Percentiles rank a stretch among this genome's conserved stretches.
These are phyloP conservation scores for Eucommia ulmoides DNA, from an alignment of 257 asterid species.

Conservation along the genomic window DNA sequence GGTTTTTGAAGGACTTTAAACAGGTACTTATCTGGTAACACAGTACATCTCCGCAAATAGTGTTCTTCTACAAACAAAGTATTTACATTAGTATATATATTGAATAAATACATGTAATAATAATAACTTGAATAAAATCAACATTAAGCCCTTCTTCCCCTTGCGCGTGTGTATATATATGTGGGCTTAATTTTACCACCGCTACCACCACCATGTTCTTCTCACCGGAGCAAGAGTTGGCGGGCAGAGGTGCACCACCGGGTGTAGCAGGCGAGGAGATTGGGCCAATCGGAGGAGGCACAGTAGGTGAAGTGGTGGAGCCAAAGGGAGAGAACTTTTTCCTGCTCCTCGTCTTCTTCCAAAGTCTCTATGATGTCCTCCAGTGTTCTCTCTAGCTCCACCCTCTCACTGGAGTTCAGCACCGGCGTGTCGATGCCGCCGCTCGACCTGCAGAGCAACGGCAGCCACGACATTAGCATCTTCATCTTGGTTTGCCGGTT, in stretches of 20 bases:
- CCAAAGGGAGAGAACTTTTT: conserved; percentile 73
- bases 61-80: no score
- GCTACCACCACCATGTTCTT: no score
- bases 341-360: conserved; percentile 69
- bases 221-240: conserved; percentile 13
- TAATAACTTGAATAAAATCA: conserved; percentile 1
- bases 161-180: no score
- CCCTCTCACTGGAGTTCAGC: conserved; percentile 43
- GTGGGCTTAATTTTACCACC: no score
- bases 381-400: conserved; percentile 49
- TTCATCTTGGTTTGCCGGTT: conserved; percentile 43
- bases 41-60: no score
- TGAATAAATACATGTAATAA: conserved; percentile 7
- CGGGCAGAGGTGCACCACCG: conserved; percentile 66
- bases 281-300: conserved; percentile 86
- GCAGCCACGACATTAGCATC: conserved; percentile 68
- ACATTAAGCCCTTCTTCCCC: background rate
- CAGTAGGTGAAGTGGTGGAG: conserved; percentile 79
- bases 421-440: conserved; percentile 68
- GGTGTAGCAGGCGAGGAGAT: conserved; percentile 57
- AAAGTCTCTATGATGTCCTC: conserved; percentile 48
- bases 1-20: no score
- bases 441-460: conserved; percentile 70
- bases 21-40: no score
- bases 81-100: no score